Evolutionary conservation across 1,284 basidiomycete species (phyloP).

Genomic region (Mixia osmundae): DNA sequence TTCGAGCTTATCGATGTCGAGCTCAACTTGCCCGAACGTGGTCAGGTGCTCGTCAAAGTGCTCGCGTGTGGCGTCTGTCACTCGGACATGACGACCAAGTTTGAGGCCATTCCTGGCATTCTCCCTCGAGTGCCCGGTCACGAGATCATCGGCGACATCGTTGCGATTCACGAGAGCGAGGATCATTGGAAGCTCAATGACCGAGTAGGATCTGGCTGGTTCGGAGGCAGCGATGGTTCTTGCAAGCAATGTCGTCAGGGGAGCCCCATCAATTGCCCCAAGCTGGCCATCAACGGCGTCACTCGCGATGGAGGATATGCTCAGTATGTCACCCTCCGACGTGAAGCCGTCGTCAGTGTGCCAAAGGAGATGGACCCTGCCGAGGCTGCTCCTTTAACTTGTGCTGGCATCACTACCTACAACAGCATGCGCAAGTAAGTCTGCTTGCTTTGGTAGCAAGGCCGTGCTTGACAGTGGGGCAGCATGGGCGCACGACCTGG

Average conservation of each 20-base stretch:
- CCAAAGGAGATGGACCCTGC: slow-evolving; percentile 22
- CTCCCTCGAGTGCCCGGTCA: slow-evolving; percentile 6
- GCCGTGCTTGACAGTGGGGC: neutral
- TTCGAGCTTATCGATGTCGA: slow-evolving; percentile 14
- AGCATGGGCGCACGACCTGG: slow-evolving; percentile 10
- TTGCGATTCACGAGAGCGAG: slow-evolving; percentile 2
- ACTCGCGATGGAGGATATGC: slow-evolving; percentile 21
- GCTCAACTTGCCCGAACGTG: slow-evolving; percentile 20
- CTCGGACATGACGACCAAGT: slow-evolving; percentile 6
- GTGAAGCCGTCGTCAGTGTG: slow-evolving; percentile 21
- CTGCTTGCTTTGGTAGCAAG: slow-evolving; percentile 9
- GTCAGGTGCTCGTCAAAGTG: slow-evolving; percentile 23
- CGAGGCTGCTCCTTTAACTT: slow-evolving; percentile 26
- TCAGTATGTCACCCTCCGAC: slow-evolving; percentile 22
- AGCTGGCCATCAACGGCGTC: slow-evolving; percentile 20
- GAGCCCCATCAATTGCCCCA: slow-evolving; percentile 15
- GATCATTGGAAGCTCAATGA: slow-evolving; percentile 18
- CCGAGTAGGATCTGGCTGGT: slow-evolving; percentile 13
- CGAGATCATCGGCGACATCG: slow-evolving; percentile 9
- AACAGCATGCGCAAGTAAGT: slow-evolving; percentile 23
- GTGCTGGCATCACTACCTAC: slow-evolving; percentile 23
- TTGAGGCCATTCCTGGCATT: neutral
- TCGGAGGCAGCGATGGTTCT: slow-evolving; percentile 4
- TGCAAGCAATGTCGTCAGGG: slow-evolving; percentile 18
- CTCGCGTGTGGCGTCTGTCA: slow-evolving; percentile 14